Evolutionary conservation across 345 rosid genomes (phyloP).

Genomic region (Aquilaria malaccensis): DNA sequence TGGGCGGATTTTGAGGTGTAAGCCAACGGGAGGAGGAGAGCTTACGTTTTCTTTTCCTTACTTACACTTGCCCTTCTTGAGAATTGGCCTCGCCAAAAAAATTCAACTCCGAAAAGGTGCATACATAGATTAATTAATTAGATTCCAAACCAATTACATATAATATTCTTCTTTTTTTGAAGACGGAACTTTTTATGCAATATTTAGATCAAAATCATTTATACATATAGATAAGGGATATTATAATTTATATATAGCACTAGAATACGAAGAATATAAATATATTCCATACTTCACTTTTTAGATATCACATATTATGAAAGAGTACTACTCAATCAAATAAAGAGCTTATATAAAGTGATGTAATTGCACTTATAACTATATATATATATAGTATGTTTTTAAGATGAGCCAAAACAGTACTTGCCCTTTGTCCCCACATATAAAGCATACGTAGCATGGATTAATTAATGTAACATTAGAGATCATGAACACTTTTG

Average conservation of each 20-base stretch:
- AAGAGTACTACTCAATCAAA: no score
- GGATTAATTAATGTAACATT: constrained; percentile 8
- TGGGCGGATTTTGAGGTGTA: constrained; percentile 20
- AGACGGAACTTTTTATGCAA: no score
- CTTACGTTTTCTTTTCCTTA: constrained; percentile 29
- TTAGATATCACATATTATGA: no score
- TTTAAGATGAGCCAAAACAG: constrained; percentile 10
- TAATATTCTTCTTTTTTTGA: no score
- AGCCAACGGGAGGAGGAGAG: constrained; percentile 11
- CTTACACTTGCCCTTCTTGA: constrained; percentile 29
- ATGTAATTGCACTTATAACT: no score
- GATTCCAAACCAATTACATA: constrained; percentile 14
- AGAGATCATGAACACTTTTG: constrained; percentile 12
- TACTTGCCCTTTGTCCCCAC: constrained; percentile 11
- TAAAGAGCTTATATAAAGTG: no score
- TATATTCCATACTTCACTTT: no score
- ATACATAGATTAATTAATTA: constrained; percentile 21
- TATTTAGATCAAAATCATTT: no score
- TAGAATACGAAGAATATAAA: no score
- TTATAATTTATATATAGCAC: no score
- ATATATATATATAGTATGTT: not conserved
- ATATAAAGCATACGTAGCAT: constrained; percentile 12
- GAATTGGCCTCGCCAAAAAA: constrained; percentile 23
- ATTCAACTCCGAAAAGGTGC: constrained; percentile 19
- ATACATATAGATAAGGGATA: no score